Evolutionary conservation across 345 rosid genomes (phyloP), one percentile per base, ranked within the genome.

Genomic region (Eucalyptus pumila): DNA sequence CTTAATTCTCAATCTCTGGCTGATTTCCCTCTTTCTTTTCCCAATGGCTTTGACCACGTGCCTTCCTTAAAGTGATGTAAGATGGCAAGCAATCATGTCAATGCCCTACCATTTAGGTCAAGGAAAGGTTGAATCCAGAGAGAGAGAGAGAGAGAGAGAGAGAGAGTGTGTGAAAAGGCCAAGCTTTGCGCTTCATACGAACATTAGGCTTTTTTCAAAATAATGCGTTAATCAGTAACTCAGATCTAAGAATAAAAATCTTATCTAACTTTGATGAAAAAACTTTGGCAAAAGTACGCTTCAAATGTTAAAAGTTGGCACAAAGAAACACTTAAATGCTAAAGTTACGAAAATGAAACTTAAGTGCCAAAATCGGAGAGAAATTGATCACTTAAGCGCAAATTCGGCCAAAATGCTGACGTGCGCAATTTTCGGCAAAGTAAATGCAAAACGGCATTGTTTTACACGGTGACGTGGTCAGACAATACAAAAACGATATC

Each of bases 401-500:
- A 45, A 45, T 45, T 1, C 47, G 3, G 11, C 11, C 3, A 45
- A 45, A 45, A 45, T 9, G 11, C 11, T 45, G 3, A 45, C 47
- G 11, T 45, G 47, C 2, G 42, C 47, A 9, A 45, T 45, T 45
- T 45, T 45, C 47, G 47, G 3, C 9, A 11, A 45, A 45, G 1
- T 10, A 45, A 45, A 1, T 45, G 47, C 47, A 45, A 45, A 45
- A 45, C 11, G 3, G 47, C 11, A 0, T 45, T 4, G 1, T 45
- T 45, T 45, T 45, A 10, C 42, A 10, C 3, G 11, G 4, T 42
- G 11, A 45, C 3, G 11, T 45, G 11, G 0, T 1, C 1, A 9
- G 10, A 45, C 2, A 45, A 45, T 45, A 8, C 10, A 45, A 9
- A 45, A 45, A 9, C 10, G 1, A 42, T 42, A 6, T 42, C 1